Evolutionary conservation across 345 rosid genomes (phyloP).

Genomic region (Gossypium stocksii): DNA sequence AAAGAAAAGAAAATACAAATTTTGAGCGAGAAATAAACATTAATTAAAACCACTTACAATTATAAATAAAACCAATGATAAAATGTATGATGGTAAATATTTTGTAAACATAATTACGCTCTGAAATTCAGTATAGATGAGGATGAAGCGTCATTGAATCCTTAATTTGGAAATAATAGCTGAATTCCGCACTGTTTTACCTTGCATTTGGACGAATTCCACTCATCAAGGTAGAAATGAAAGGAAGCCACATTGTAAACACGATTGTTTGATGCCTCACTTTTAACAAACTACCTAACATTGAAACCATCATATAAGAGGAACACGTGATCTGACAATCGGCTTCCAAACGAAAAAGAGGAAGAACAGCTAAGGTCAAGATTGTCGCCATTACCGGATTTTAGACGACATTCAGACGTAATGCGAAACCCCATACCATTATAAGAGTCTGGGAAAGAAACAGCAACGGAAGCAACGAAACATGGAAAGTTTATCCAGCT

Average conservation of each 20-base stretch:
- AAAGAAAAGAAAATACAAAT: too few species aligned
- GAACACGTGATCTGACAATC: neutral
- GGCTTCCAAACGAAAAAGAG: neutral
- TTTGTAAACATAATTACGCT: too few species aligned
- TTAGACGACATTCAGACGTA: too few species aligned
- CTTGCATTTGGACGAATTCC: neutral
- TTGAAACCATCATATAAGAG: neutral
- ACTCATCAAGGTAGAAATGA: neutral
- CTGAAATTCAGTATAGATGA: too few species aligned
- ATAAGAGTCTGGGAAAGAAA: too few species aligned
- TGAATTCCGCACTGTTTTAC: neutral
- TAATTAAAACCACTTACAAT: too few species aligned
- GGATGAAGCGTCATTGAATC: too few species aligned
- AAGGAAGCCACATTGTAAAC: neutral
- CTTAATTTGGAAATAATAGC: neutral
- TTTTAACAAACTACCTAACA: neutral
- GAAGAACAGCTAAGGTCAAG: neutral
- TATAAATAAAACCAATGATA: too few species aligned
- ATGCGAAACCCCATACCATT: too few species aligned
- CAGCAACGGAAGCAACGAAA: neutral
- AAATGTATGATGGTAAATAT: too few species aligned
- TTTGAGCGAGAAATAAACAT: neutral
- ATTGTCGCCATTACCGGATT: too few species aligned
- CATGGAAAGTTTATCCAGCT: too few species aligned
- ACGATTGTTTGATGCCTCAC: neutral